Evolutionary conservation across 305 asterid species (phyloP).

Genomic region (Fraxinus xanthoxyloides): DNA sequence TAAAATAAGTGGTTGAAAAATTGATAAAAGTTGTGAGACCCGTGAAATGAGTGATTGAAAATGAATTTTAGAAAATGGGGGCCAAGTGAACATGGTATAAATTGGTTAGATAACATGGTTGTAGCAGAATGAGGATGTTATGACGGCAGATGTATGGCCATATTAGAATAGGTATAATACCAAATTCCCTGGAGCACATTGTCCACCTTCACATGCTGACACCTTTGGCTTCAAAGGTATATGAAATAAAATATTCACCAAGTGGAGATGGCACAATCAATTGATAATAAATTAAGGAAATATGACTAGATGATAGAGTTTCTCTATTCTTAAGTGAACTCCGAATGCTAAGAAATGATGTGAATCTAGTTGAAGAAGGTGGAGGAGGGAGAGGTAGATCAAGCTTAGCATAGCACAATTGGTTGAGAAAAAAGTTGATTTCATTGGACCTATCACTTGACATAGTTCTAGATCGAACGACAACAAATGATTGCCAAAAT

Average conservation of each 20-base stretch:
- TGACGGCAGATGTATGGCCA: neutral
- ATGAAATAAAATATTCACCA: neutral
- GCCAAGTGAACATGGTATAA: neutral
- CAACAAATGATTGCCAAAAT: neutral
- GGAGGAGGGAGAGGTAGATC: neutral
- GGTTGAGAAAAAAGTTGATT: neutral
- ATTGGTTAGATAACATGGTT: neutral
- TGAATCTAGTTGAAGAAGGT: neutral
- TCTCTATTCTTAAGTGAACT: neutral
- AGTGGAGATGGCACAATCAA: neutral
- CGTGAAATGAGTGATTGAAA: neutral
- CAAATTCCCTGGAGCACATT: neutral
- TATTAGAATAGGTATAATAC: neutral
- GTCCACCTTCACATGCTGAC: neutral
- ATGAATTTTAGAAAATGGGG: neutral
- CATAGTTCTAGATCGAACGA: neutral
- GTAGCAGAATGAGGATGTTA: neutral
- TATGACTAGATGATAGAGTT: neutral
- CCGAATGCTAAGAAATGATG: neutral
- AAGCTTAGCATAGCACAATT: neutral
- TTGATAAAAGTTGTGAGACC: neutral
- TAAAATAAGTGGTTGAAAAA: neutral
- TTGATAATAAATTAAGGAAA: neutral
- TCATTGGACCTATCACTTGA: neutral
- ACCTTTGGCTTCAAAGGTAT: neutral